Evolutionary conservation across 768 basidiomycete genomes (phyloP).

Genomic region (Termitomyces titanicus): DNA sequence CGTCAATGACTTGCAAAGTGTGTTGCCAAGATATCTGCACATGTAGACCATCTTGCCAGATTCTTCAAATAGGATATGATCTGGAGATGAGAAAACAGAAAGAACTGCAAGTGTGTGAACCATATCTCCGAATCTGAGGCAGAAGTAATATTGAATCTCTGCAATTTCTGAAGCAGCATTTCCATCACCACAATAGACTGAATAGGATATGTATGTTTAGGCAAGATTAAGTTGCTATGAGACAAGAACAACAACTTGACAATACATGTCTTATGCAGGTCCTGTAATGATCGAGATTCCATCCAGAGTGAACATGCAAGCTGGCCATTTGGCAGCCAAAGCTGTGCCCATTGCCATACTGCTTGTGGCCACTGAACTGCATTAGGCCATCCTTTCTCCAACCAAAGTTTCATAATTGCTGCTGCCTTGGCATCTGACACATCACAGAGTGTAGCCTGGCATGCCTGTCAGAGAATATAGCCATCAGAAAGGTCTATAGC

Average conservation of each 20-base stretch:
- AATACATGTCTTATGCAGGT: background rate
- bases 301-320: constrained; percentile 18
- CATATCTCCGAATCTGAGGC: too few species aligned
- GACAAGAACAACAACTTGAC: background rate
- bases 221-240: too few species aligned
- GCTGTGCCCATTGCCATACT: constrained; percentile 16
- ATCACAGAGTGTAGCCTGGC: too few species aligned
- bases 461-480: too few species aligned
- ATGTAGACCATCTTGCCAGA: background rate
- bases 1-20: too few species aligned
- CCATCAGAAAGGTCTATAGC: too few species aligned
- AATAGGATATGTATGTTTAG: too few species aligned
- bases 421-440: too few species aligned
- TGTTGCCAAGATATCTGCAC: background rate
- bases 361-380: background rate
- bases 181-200: too few species aligned
- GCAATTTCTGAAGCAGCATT: background rate
- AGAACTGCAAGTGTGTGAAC: background rate
- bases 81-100: constrained; percentile 2
- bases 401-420: too few species aligned
- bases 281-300: constrained; percentile 1
- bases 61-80: background rate
- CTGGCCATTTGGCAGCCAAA: constrained; percentile 10
- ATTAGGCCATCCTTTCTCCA: too few species aligned
- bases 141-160: too few species aligned